Base-by-base conservation (phyloP, 2,329 filamentous ascomycete genomes). In the Aureobasidium sp. region DNA sequence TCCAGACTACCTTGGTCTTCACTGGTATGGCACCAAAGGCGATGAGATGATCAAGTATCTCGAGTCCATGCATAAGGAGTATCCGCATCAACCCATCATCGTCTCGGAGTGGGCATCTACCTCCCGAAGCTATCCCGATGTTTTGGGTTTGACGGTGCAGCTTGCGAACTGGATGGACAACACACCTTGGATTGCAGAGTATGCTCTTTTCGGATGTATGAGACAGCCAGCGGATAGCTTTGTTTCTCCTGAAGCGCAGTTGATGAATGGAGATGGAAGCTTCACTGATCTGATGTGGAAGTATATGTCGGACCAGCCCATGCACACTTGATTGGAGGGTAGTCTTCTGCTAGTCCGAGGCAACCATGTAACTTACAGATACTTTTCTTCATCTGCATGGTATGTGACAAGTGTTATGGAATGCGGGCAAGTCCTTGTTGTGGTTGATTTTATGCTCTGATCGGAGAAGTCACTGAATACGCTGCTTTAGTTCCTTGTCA, bases 211-310 rank as follows among this genome's bases (percentile, higher is more conserved):
- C 34, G 60, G 60, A 65, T 78, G 76, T 64, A 77, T 77, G 71
- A 69, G 69, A 57, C 68, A 74, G 29, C 67, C 73, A 55, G 75
- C 76, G 10, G 76, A 79, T 64, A 67, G 67, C 59, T 80, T 77
- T 67, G 77, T 79, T 25, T 79, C 77, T 64, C 77, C 76, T 0
- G 73, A 71, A 39, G 77, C 77, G 29, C 76, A 78, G 68, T 71
- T 80, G 64, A 76, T 80, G 76, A 75, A 77, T 53, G 61, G 62
- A 8, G 69, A 77, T 59, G 77, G 76, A 4, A 68, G 67, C 25
- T 77, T 77, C 55, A 79, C 72, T 8, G 63, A 67, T 5, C 66
- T 74, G 64, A 70, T 71, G 69, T 52, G 65, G n/a, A 65, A 65
- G 60, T 66, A 67, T 42, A 67, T 69, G 66, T 48, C 62, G 50